Base-by-base conservation (phyloP, 306 rosid species). In the Casuarina equisetifolia region DNA sequence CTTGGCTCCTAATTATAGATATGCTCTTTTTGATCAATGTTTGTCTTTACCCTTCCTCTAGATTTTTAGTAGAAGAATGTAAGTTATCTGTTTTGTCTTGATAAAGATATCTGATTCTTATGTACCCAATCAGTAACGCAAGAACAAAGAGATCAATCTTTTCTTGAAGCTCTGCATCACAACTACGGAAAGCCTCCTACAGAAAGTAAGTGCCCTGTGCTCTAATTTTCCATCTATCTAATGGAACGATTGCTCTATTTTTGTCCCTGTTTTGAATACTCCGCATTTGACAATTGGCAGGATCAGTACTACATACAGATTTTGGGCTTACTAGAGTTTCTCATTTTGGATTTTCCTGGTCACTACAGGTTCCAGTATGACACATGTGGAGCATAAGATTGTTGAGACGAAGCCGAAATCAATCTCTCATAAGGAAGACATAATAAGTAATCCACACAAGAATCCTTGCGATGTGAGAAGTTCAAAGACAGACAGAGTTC, bases 21-120 rank as follows among this genome's bases (percentile, higher is more conserved):
- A 85, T 73, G 80, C 89, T 43, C 88, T 90, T 75, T 91, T 79
- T 72, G 92, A 94, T 79, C 96, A 94, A 72, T 61, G 98, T 91
- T 73, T 9, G 74, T 13, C 77, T 55, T 82, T 55, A 57, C 69
- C 48, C 32, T 62, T 20, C 70, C 17, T 66, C 76, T 17, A 4
- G 17, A 44, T 76, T 76, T 15, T 43, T 72, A 46, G 11, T 70
- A 77, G 79, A 69, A 82, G 57, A 52, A 75, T 71, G 70, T 51
- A 74, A 35, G 6, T 57, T 51, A 3, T 42, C 68, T 69, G 36
- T 78, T 44, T 64, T 72, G 25, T 73, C 35, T 36, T 45, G 1
- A 39, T 76, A 61, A 12, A 76, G 49, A 4, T 48, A 38, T 76
- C 69, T 40, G 61, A 9, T 73, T 78, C 32, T 17, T 49, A 81